Evolutionary conservation across 371 early-diverging fungal genomes (phyloP).

Genomic region (Phascolomyces articulosus): DNA sequence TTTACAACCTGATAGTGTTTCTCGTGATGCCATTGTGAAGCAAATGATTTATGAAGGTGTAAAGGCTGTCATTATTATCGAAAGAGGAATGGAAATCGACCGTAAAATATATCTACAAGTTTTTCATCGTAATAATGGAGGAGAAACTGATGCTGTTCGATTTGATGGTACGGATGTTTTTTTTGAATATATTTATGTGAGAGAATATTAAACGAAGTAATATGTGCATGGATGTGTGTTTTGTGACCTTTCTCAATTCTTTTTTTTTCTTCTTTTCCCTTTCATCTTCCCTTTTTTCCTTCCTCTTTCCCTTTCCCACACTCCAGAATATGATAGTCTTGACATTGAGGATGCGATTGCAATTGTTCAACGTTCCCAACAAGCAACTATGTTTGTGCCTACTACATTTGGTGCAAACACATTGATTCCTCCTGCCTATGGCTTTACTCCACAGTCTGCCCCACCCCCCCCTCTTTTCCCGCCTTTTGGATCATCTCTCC

Average conservation of each 20-base stretch:
- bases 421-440: not conserved
- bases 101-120: constrained; percentile 35
- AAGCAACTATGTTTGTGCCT: not conserved
- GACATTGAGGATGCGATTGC: constrained; percentile 28
- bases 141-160: constrained; percentile 18
- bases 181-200: too few species aligned
- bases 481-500: not conserved
- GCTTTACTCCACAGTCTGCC: not conserved
- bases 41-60: constrained; percentile 57
- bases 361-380: constrained; percentile 21
- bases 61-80: constrained; percentile 50
- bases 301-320: too few species aligned
- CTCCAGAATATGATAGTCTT: constrained; percentile 33
- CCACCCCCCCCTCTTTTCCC: not conserved
- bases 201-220: too few species aligned
- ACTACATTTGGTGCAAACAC: not conserved
- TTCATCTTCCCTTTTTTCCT: not conserved
- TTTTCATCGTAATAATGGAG: constrained; percentile 22
- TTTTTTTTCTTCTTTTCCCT: not conserved
- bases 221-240: not conserved
- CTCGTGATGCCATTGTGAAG: constrained; percentile 13
- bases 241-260: not conserved
- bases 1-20: not conserved
- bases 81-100: constrained; percentile 33
- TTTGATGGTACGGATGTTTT: constrained; percentile 38